Base-by-base conservation (phyloP, 1,284 basidiomycete species). In the Golubevia sp. region DNA sequence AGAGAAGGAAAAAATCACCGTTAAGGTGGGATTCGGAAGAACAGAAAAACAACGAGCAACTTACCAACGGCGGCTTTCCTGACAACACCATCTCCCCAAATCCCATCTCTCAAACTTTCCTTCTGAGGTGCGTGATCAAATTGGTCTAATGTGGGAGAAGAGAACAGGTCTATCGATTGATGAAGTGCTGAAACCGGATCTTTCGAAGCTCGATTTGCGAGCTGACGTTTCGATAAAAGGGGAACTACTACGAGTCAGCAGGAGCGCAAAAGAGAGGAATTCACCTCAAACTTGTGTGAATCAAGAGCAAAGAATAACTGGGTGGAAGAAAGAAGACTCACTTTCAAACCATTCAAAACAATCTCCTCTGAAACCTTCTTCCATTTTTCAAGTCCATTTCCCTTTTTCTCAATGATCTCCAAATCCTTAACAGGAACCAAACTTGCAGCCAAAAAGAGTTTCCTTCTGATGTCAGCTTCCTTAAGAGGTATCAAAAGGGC, bases 341-440 rank as follows among this genome's bases (percentile, higher is more conserved):
- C 61, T 55, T 82, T 82, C 57, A 82, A 76, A 1, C 79, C 80
- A n/a, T 61, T 62, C 13, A 67, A 53, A 6, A 81, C 63, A 15
- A 74, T 71, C 24, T 52, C 58, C 25, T 71, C 74, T n/a, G 70
- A 75, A 1, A 77, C 71, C 80, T 77, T 76, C 13, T 25, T 26
- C 58, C 26, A 26, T 13, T 51, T 34, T 58, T 23, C 56, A 20
- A n/a, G 15, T 11, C 26, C 25, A 11, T 49, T 54, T 8, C 58
- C 58, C 4, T 44, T 38, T 4, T 13, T 21, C 52, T 72, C 71
- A 7, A 71, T 65, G 53, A 72, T 66, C 2, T 63, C 63, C 13
- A 71, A 51, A 13, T 67, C 62, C 15, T 62, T 56, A 24, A 79
- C 55, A 0, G 73, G 75, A 0, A 74, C 51, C 23, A 82, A 55